Evolutionary conservation across 768 basidiomycete genomes (phyloP), one percentile per base, ranked within the genome.

Genomic region (Termitomyces sp.): DNA sequence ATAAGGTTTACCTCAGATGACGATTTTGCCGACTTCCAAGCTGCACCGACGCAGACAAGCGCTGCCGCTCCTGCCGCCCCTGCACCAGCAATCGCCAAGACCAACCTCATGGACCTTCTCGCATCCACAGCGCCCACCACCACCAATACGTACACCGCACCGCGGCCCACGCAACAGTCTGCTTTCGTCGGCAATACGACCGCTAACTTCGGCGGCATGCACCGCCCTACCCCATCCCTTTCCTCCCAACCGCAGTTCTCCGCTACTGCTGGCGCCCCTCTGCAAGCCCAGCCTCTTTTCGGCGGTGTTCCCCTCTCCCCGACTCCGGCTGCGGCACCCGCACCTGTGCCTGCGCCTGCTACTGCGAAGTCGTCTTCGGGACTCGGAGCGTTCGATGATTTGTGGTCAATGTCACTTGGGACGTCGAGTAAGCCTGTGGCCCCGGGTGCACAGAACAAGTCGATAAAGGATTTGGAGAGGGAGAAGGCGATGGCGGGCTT

Each of bases 21-120:
- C 61, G 92, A 94, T 49, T 94, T 94, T 62, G 85, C 82, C 50
- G 92, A 93, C 68, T 94, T 94, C 76, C 87, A 91, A 69, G 84
- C 83, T 19, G 89, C 87, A 2, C 89, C 88, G 17, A 69, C 75
- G 5, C 75, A 76, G 23, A 59, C 66, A 21, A 21, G 63, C 44
- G 58, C 78, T 19, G 77, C 80, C n/a, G 78, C 81, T 34, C 65
- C 75, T n/a, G 64, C 68, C 46, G 60, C 69, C 9, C 66, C 69
- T 6, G 69, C 72, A 1, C 21, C 42, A 35, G 54, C 48, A 12
- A 5, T 27, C 12, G 66, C 70, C 44, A 64, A 74, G 56, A 68
- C 76, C 25, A 77, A 78, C 61, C 66, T 86, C 58, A 77, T 83
- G 78, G 76, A 77, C 44, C 73, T 84, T 73, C 70, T 82, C 54